A percentile compares a stretch with the other conserved stretches of the same genome.
Conservation (phyloP, 768 basidiomycete genomes). For the Crepidotus variabilis region DNA sequence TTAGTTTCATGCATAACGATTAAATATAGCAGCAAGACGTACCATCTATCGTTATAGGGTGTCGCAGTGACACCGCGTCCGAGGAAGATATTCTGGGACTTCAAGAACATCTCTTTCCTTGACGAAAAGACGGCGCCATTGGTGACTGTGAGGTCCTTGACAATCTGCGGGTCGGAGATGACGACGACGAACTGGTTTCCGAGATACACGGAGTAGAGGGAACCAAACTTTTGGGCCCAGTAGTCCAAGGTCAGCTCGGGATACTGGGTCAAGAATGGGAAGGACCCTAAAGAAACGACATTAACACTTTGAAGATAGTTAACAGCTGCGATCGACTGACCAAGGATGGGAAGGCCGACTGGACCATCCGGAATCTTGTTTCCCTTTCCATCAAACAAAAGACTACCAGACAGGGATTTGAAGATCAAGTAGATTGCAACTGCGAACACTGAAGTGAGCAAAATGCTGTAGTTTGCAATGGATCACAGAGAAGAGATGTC, state of each 20-base stretch:
- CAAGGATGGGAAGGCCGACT: not conserved
- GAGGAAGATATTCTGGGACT: not conserved
- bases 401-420: not conserved
- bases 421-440: not conserved
- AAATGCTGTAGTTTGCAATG: not conserved
- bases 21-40: not conserved
- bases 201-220: not conserved
- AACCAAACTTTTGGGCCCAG: slow-evolving; percentile 25
- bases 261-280: slow-evolving; percentile 35
- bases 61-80: not conserved
- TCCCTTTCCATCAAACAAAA: not conserved
- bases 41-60: not conserved
- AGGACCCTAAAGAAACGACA: slow-evolving; percentile 20
- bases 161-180: not conserved
- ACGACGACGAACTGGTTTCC: not conserved
- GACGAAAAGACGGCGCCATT: not conserved
- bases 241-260: slow-evolving; percentile 38
- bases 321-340: not conserved
- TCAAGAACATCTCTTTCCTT: not conserved
- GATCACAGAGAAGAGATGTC: not conserved
- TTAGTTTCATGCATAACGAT: not conserved
- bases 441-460: not conserved
- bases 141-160: not conserved
- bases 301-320: not conserved
- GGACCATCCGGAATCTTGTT: not conserved